These are phyloP conservation scores for Lactarius indigo DNA, from an alignment of 768 basidiomycete genomes.

Conservation along the genomic window DNA sequence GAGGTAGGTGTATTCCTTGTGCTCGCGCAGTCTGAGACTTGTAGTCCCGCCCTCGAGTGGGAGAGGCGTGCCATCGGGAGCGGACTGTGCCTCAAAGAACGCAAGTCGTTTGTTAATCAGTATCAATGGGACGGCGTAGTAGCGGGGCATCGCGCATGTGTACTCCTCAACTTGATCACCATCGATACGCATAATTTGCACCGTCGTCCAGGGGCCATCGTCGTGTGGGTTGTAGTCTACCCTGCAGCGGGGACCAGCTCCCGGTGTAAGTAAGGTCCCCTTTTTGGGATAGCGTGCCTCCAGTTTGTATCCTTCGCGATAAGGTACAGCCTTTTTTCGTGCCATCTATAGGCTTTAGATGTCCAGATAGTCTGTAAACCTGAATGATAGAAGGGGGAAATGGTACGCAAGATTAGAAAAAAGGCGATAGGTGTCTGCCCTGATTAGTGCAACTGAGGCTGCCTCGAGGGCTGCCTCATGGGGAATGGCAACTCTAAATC, in stretches of 20 bases:
- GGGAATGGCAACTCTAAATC: background rate
- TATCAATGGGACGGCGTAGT: conserved; percentile 21
- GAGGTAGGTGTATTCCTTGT: conserved; percentile 12
- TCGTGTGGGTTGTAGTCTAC: background rate
- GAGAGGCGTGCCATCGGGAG: conserved; percentile 8
- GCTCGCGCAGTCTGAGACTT: background rate
- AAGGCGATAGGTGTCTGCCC: background rate
- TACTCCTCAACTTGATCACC: background rate
- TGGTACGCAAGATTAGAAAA: background rate
- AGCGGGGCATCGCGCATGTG: conserved; percentile 15
- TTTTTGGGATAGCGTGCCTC: background rate
- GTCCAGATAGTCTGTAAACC: background rate
- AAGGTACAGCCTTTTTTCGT: background rate
- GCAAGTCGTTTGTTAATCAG: conserved; percentile 18
- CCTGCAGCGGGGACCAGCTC: conserved; percentile 9
- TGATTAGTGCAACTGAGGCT: conserved; percentile 2
- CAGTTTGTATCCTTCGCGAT: background rate
- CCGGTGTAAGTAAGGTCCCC: background rate
- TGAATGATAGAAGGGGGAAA: background rate
- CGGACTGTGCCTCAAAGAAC: conserved; percentile 18
- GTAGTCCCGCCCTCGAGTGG: background rate
- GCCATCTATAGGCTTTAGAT: background rate
- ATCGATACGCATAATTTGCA: conserved; percentile 9
- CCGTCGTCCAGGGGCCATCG: conserved; percentile 12
- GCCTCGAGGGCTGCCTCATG: conserved; percentile 4